Conservation (phyloP, 139 green algal species). For the Volvox africanus region DNA sequence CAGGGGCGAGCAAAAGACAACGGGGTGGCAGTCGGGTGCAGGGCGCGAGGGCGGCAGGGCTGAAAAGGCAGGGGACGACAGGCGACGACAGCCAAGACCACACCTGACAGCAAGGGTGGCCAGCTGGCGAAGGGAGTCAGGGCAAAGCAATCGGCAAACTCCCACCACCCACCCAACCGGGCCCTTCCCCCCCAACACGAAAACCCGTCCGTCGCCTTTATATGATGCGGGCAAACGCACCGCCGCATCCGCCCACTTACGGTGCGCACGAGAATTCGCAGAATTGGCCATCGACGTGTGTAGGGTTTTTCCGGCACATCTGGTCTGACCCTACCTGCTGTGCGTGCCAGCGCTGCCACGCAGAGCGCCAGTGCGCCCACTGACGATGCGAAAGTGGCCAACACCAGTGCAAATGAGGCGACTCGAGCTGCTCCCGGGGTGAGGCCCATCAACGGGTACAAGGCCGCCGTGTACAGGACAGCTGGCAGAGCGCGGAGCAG, state of each 20-base stretch:
- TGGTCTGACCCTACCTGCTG: conserved; percentile 18
- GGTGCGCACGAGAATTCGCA: too few species aligned
- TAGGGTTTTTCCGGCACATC: too few species aligned
- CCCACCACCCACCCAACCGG: too few species aligned
- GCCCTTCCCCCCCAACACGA: too few species aligned
- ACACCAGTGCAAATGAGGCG: conserved; percentile 71
- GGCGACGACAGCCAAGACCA: neutral
- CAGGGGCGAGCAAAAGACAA: neutral
- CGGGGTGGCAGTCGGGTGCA: neutral
- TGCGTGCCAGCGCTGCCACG: conserved; percentile 56
- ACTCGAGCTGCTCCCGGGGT: conserved; percentile 39
- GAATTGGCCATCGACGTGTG: too few species aligned
- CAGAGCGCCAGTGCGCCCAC: conserved; percentile 75
- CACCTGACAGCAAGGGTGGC: too few species aligned
- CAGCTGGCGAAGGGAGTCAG: too few species aligned
- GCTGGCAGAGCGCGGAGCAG: conserved; percentile 83
- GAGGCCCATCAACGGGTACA: conserved; percentile 80
- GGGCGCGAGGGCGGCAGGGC: too few species aligned
- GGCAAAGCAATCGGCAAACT: too few species aligned
- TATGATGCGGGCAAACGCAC: too few species aligned
- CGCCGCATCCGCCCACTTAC: too few species aligned
- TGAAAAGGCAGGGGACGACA: neutral
- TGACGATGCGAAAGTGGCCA: conserved; percentile 66
- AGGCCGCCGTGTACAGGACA: conserved; percentile 70
- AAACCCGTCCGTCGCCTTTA: too few species aligned